phyloP scores from a whole-genome alignment of 352 stramenopile genomes.

The Globisporangium middletonii region DNA sequence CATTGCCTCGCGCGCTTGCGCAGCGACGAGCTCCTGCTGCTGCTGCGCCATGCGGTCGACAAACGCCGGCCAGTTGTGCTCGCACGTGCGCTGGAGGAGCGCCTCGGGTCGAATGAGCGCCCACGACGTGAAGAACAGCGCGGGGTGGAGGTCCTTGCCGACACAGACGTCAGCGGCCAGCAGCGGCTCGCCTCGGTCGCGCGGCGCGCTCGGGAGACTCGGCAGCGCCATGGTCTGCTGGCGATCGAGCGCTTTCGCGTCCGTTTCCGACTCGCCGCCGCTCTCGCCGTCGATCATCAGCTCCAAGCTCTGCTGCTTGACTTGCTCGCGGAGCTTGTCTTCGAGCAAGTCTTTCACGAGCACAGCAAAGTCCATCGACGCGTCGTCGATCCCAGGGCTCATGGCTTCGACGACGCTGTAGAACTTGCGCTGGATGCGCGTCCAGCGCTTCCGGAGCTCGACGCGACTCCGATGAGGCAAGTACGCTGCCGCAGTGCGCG shows the following conservation, averaged over 20 bases:
- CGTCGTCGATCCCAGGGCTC: constrained; percentile 21
- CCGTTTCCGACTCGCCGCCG: background rate
- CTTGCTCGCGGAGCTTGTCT: constrained; percentile 34
- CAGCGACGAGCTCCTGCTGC: constrained; percentile 7
- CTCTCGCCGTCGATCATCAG: constrained; percentile 8
- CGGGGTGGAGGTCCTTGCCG: constrained; percentile 66
- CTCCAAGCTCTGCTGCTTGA: constrained; percentile 10
- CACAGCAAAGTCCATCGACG: constrained; percentile 40
- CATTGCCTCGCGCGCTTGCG: background rate
- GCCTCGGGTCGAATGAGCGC: constrained; percentile 59
- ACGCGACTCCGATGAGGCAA: constrained; percentile 62
- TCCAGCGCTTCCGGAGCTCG: constrained; percentile 67
- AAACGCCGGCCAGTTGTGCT: constrained; percentile 80
- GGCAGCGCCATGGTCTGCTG: too few relatives aligned
- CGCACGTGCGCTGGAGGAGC: constrained; percentile 62
- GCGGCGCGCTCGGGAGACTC: background rate
- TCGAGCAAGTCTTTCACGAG: constrained; percentile 53
- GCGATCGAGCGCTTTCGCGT: background rate
- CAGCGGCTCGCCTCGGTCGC: background rate
- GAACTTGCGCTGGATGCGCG: constrained; percentile 32
- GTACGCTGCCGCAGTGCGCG: constrained; percentile 43
- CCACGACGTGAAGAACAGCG: constrained; percentile 84
- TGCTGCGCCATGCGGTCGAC: constrained; percentile 35
- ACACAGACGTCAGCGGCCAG: constrained; percentile 16
- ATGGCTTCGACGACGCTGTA: constrained; percentile 20